A percentile compares a stretch with the other conserved stretches of the same genome.
phyloP scores from a whole-genome alignment of 768 basidiomycete species.

The Suillus occidentalis region DNA sequence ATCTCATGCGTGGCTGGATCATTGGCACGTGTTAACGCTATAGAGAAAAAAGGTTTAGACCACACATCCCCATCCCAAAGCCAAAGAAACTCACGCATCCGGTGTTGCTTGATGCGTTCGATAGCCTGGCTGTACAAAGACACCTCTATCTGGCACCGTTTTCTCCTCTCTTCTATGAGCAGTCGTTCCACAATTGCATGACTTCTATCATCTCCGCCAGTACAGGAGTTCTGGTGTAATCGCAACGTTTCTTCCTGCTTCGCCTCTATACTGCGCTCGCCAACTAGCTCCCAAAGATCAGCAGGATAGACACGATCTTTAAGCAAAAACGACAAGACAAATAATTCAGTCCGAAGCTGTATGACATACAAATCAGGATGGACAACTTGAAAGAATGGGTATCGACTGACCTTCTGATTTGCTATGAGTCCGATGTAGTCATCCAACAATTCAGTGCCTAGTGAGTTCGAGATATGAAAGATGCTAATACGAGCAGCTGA shows the following conservation, averaged over 20 bases:
- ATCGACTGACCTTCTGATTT: background rate
- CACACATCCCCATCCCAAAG: background rate
- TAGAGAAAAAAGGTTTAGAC: background rate
- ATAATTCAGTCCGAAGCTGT: background rate
- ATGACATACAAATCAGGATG: background rate
- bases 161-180: slow-evolving; percentile 1
- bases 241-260: background rate
- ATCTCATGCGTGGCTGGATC: background rate
- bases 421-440: background rate
- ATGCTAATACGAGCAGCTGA: background rate
- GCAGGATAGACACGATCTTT: background rate
- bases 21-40: background rate
- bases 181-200: slow-evolving; percentile 2
- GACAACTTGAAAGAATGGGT: background rate
- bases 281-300: background rate
- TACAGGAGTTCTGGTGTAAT: background rate
- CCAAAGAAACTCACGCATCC: background rate
- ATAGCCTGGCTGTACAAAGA: slow-evolving; percentile 1
- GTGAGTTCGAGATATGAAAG: background rate
- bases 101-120: background rate
- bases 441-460: background rate
- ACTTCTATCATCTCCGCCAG: background rate
- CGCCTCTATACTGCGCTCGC: background rate
- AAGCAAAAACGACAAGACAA: background rate
- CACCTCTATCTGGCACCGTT: slow-evolving; percentile 2